A percentile compares a stretch with the other conserved stretches of the same genome.
Evolutionary conservation across 2,329 filamentous ascomycete species (phyloP).

Genomic region (Xylariaceae sp.): DNA sequence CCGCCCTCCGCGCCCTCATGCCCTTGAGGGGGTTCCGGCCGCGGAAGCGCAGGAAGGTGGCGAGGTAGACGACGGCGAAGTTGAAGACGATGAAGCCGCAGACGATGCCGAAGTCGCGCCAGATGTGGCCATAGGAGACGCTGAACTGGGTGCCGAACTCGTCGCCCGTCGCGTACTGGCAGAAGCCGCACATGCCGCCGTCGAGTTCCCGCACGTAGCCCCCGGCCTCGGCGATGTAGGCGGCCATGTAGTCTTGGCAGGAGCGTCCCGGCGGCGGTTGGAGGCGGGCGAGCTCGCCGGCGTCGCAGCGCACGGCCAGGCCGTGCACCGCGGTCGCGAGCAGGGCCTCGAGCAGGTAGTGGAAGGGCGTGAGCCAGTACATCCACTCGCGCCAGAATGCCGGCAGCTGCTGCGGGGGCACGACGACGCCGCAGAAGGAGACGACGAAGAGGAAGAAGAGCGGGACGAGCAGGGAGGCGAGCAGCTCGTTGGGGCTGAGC

Average conservation of each 20-base stretch:
- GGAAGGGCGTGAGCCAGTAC: conserved; percentile 62
- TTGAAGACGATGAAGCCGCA: conserved; percentile 59
- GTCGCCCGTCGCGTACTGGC: conserved; percentile 54
- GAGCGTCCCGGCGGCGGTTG: conserved; percentile 48
- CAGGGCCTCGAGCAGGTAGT: conserved; percentile 57
- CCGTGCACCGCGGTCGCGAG: conserved; percentile 48
- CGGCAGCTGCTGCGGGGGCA: conserved; percentile 50
- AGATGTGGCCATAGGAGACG: conserved; percentile 52
- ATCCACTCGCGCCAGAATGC: conserved; percentile 58
- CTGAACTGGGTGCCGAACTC: conserved; percentile 53
- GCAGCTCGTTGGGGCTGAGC: conserved; percentile 57
- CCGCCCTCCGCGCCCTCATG: conserved; percentile 4
- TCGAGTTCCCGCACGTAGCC: conserved; percentile 53
- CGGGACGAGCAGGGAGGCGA: conserved; percentile 59
- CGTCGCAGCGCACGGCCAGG: conserved; percentile 46
- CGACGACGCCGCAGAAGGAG: conserved; percentile 63
- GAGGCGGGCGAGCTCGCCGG: conserved; percentile 54
- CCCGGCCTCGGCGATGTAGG: conserved; percentile 44
- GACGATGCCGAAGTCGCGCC: conserved; percentile 60
- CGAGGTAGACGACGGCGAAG: conserved; percentile 33
- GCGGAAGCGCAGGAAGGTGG: conserved; percentile 32
- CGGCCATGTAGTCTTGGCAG: conserved; percentile 51
- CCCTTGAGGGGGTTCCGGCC: conserved; percentile 30
- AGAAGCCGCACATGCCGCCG: conserved; percentile 55
- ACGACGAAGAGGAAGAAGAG: conserved; percentile 64